Conservation (phyloP, 371 early-diverging fungal species). For the Thermomucor indicae-seudaticae region DNA sequence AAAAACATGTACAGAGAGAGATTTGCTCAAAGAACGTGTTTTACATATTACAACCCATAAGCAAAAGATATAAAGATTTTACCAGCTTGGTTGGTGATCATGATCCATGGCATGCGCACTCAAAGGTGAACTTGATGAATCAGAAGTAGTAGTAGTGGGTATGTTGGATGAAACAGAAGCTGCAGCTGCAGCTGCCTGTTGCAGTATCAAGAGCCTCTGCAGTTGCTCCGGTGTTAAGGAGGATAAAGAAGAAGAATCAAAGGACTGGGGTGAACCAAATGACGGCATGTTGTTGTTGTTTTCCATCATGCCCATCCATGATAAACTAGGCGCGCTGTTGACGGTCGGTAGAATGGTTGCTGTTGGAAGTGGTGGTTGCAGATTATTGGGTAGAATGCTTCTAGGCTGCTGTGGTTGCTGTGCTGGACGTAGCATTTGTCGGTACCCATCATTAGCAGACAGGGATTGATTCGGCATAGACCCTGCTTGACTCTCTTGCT, state of each 20-base stretch:
- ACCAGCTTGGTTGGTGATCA: constrained; percentile 11
- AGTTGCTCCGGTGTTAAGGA: constrained; percentile 19
- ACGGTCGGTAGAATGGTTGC: constrained; percentile 9
- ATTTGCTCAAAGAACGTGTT: too few species aligned
- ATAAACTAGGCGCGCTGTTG: constrained; percentile 20
- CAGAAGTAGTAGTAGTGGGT: not conserved
- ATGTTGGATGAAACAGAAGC: not conserved
- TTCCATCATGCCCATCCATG: constrained; percentile 19
- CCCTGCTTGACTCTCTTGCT: too few species aligned
- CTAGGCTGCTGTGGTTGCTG: constrained; percentile 8
- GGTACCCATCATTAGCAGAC: constrained; percentile 6
- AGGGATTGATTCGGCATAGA: constrained; percentile 13
- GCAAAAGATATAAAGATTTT: not conserved
- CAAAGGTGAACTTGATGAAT: not conserved
- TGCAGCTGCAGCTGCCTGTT: constrained; percentile 11
- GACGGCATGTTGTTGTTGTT: constrained; percentile 1
- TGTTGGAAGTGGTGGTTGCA: constrained; percentile 8
- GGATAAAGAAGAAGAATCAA: constrained; percentile 5
- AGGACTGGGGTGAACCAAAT: constrained; percentile 1
- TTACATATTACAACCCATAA: too few species aligned
- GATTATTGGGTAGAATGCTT: constrained; percentile 12
- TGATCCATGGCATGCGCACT: constrained; percentile 9
- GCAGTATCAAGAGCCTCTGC: constrained; percentile 14
- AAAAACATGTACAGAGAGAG: too few species aligned
- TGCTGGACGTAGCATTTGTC: not conserved